Base-by-base conservation (phyloP, 768 basidiomycete genomes). In the Kwoniella sp. region DNA sequence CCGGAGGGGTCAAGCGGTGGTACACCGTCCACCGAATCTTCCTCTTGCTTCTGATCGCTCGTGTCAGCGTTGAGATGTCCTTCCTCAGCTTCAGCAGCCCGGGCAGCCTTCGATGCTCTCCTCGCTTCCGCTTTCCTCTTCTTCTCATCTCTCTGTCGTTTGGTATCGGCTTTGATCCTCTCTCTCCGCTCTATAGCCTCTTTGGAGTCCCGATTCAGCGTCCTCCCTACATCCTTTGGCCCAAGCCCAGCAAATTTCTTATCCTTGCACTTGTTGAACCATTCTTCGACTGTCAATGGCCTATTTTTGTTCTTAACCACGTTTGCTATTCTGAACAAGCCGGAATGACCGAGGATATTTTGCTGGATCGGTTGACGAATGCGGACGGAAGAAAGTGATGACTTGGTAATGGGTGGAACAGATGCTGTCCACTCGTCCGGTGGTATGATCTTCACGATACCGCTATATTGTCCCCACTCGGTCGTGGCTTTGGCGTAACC, bases 401-500 rank as follows among this genome's bases (percentile, higher is more conserved):
- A 87, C n/a, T 85, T 82, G 21, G 84, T 84, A 52, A 94, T 81
- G 5, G 87, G 78, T 7, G 92, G 92, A 22, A 97, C 81, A 1
- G 88, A 80, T 55, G 86, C 85, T 26, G 84, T 85, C 94, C 94
- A 98, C 83, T 95, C 90, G 72, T 87, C 86, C 4, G 95, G 95
- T 29, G 95, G 95, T 64, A 99, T 89, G 67, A 99, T 86, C 81
- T 99, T 99, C 65, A 94, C 89, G 68, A 98, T 95, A 24, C 96
- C 96, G 68, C 91, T 92, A 61, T 84, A 84, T 76, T 84, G 85
- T 0, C 96, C 96, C 91, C 96, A 99, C 64, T 86, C 85, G 77
- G 94, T 92, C 49, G 98, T 85, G 64, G 81, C 86, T 67, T 86
- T 88, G 85, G 96, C 88, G 78, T 91, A 98, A 12, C 77, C 88